phyloP scores from a whole-genome alignment of 2,329 filamentous ascomycete genomes.

The Botrytis galanthina region DNA sequence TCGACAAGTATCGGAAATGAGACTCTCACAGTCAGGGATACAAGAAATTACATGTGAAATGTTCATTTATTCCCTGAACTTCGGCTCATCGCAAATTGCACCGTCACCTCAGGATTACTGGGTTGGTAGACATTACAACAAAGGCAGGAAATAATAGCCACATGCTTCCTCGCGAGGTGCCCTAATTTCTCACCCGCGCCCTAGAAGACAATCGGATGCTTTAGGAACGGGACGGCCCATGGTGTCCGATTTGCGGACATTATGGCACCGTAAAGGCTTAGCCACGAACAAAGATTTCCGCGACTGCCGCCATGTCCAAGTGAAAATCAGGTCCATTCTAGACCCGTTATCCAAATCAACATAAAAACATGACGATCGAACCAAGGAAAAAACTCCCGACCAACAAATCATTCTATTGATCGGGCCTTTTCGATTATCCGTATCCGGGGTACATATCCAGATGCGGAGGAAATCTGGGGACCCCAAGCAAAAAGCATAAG shows the following conservation, averaged over 20 bases:
- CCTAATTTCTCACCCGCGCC: background rate
- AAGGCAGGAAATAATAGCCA: background rate
- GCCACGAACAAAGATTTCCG: background rate
- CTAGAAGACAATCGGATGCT: background rate
- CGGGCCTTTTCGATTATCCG: constrained; percentile 12
- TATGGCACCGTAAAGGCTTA: background rate
- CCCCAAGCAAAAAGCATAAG: background rate
- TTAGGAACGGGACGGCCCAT: background rate
- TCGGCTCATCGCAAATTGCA: background rate
- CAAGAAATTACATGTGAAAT: background rate
- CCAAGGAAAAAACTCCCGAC: background rate
- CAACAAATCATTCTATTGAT: background rate
- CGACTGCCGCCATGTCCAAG: background rate
- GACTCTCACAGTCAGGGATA: background rate
- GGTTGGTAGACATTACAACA: background rate
- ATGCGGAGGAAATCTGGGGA: constrained; percentile 12
- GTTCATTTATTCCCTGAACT: background rate
- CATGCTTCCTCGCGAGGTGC: background rate
- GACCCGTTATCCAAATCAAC: background rate
- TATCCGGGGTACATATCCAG: constrained; percentile 1
- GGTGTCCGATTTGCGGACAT: background rate
- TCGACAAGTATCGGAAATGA: background rate
- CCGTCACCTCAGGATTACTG: background rate
- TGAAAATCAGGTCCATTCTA: background rate
- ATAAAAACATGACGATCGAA: background rate